Percentiles rank a stretch among this genome's conserved stretches.
Conservation (phyloP, 768 basidiomycete species). For the Lentinula aciculospora region DNA sequence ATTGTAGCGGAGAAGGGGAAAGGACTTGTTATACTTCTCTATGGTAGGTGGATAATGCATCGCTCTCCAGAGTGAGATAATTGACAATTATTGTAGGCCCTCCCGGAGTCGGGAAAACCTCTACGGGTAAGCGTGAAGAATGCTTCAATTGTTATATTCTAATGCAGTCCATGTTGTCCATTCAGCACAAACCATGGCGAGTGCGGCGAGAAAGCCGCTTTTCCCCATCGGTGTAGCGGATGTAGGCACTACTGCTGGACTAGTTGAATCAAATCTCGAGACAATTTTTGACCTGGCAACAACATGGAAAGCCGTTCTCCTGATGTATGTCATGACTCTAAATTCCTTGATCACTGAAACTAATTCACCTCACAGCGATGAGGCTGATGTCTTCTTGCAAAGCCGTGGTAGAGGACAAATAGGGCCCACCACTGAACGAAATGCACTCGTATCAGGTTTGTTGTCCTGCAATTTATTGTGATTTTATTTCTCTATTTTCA, state of each 20-base stretch:
- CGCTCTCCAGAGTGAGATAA: not conserved
- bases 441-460: slow-evolving; percentile 23
- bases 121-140: slow-evolving; percentile 14
- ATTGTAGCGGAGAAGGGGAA: slow-evolving; percentile 30
- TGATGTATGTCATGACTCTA: slow-evolving; percentile 12
- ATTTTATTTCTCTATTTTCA: no score
- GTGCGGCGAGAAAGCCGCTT: slow-evolving; percentile 20
- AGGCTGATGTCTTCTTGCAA: slow-evolving; percentile 29
- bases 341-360: not conserved
- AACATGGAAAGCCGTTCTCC: slow-evolving; percentile 27
- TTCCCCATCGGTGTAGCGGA: slow-evolving; percentile 26
- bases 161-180: not conserved
- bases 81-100: not conserved
- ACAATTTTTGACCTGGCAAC: slow-evolving; percentile 22
- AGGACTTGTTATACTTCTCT: slow-evolving; percentile 26
- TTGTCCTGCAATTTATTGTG: not conserved
- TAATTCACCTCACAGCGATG: slow-evolving; percentile 14
- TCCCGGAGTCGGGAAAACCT: not conserved
- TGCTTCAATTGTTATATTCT: slow-evolving; percentile 27
- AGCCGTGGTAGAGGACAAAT: slow-evolving; percentile 14
- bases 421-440: slow-evolving; percentile 16
- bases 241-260: slow-evolving; percentile 20
- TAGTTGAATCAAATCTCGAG: slow-evolving; percentile 17
- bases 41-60: slow-evolving; percentile 12
- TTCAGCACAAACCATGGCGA: slow-evolving; percentile 23